Percentiles rank a stretch among this genome's conserved stretches.
phyloP scores from a whole-genome alignment of 768 basidiomycete genomes.

The Lactifluus hygrophoroides region DNA sequence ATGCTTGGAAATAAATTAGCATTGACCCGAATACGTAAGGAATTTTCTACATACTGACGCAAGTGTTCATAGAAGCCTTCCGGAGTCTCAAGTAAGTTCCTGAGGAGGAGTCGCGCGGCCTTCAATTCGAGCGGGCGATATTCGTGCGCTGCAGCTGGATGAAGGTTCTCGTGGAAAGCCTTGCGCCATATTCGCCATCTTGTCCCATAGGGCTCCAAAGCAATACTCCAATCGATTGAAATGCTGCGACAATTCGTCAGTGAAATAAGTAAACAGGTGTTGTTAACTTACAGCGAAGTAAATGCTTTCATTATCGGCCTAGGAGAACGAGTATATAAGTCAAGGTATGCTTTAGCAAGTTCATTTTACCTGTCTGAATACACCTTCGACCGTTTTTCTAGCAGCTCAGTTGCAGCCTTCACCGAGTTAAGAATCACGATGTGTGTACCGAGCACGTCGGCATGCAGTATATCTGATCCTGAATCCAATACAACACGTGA shows the following conservation, averaged over 20 bases:
- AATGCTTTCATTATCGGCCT: slow-evolving; percentile 3
- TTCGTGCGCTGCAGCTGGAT: slow-evolving; percentile 25
- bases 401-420: slow-evolving; percentile 22
- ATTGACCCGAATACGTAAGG: background rate
- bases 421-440: slow-evolving; percentile 22
- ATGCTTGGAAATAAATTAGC: slow-evolving; percentile 26
- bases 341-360: background rate
- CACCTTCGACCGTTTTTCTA: slow-evolving; percentile 23
- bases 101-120: slow-evolving; percentile 27
- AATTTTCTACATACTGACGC: slow-evolving; percentile 30
- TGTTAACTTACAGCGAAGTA: background rate
- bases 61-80: slow-evolving; percentile 31
- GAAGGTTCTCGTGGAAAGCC: slow-evolving; percentile 36
- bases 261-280: background rate
- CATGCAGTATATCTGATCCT: slow-evolving; percentile 20
- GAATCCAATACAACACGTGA: background rate
- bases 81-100: slow-evolving; percentile 28
- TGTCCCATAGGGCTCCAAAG: slow-evolving; percentile 34
- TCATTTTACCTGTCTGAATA: slow-evolving; percentile 14
- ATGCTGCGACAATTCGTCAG: slow-evolving; percentile 27
- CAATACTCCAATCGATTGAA: slow-evolving; percentile 35
- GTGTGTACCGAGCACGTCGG: slow-evolving; percentile 18
- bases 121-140: slow-evolving; percentile 7
- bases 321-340: background rate
- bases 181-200: slow-evolving; percentile 36